A percentile compares a stretch with the other conserved stretches of the same genome.
These are phyloP conservation scores for Boeremia exigua DNA, from an alignment of 2,329 filamentous ascomycete genomes.

Conservation along the genomic window DNA sequence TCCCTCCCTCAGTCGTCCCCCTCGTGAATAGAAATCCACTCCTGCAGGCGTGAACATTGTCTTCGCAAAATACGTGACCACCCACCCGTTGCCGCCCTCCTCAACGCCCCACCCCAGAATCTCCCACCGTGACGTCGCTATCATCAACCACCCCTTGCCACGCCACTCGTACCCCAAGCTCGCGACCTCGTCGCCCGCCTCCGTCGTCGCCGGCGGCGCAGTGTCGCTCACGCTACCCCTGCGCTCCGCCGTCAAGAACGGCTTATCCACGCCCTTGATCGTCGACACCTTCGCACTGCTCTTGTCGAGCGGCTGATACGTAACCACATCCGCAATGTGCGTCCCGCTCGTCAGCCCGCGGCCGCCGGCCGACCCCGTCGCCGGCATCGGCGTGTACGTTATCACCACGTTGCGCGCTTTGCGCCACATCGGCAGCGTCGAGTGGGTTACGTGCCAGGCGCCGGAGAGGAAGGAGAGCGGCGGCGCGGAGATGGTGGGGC, in stretches of 20 bases:
- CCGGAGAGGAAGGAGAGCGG: constrained; percentile 34
- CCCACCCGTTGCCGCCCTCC: constrained; percentile 64
- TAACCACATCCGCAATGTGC: constrained; percentile 73
- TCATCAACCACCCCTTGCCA: constrained; percentile 74
- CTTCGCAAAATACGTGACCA: constrained; percentile 83
- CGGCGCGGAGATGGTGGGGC: constrained; percentile 5
- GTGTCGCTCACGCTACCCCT: neutral
- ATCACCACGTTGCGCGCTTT: constrained; percentile 80
- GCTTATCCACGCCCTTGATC: constrained; percentile 70
- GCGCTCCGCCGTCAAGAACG: constrained; percentile 31
- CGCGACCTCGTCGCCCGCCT: constrained; percentile 46
- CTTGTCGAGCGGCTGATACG: constrained; percentile 65
- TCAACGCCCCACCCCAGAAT: constrained; percentile 75
- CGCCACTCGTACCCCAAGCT: constrained; percentile 66
- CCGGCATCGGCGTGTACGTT: constrained; percentile 64
- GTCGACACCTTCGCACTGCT: constrained; percentile 61
- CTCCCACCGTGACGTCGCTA: constrained; percentile 81
- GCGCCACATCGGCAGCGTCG: constrained; percentile 71
- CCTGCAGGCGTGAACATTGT: constrained; percentile 85
- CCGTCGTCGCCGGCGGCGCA: neutral
- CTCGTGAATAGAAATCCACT: constrained; percentile 76
- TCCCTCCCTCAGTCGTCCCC: constrained; percentile 61
- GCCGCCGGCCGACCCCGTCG: constrained; percentile 9
- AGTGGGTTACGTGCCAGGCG: constrained; percentile 49
- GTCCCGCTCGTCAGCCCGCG: constrained; percentile 22